These are phyloP conservation scores for Lactarius trivialis DNA, from an alignment of 768 basidiomycete species.

Conservation along the genomic window DNA sequence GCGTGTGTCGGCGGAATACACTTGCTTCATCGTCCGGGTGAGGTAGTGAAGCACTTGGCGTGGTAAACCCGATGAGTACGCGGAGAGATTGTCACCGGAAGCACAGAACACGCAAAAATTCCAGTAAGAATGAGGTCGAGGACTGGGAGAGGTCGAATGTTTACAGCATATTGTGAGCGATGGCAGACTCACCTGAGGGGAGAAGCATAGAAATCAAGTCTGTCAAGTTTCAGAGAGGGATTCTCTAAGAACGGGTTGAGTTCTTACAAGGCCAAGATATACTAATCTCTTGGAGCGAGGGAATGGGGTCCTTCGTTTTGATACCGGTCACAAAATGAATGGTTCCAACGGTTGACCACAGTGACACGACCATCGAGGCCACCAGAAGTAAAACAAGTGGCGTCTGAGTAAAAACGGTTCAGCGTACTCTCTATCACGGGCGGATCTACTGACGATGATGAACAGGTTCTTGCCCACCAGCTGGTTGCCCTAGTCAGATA, in stretches of 20 bases:
- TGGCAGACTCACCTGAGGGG: not conserved
- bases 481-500: not conserved
- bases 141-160: not conserved
- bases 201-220: not conserved
- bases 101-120: not conserved
- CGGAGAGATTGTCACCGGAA: not conserved
- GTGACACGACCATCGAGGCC: not conserved
- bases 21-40: not conserved
- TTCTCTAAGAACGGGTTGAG: not conserved
- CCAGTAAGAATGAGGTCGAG: not conserved
- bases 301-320: not conserved
- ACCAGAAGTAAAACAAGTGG: constrained; percentile 5
- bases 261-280: constrained; percentile 6
- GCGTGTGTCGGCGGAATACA: not conserved
- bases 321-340: too few relatives aligned
- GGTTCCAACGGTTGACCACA: not conserved
- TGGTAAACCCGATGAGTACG: not conserved
- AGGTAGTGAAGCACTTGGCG: not conserved
- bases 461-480: constrained; percentile 4
- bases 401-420: not conserved
- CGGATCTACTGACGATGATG: constrained; percentile 1
- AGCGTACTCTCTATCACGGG: not conserved
- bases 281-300: not conserved
- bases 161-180: not conserved
- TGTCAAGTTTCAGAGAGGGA: not conserved